Evolutionary conservation across 2,329 filamentous ascomycete species (phyloP), one percentile per base, ranked within the genome.

Genomic region (Phyllosticta citriasiana): DNA sequence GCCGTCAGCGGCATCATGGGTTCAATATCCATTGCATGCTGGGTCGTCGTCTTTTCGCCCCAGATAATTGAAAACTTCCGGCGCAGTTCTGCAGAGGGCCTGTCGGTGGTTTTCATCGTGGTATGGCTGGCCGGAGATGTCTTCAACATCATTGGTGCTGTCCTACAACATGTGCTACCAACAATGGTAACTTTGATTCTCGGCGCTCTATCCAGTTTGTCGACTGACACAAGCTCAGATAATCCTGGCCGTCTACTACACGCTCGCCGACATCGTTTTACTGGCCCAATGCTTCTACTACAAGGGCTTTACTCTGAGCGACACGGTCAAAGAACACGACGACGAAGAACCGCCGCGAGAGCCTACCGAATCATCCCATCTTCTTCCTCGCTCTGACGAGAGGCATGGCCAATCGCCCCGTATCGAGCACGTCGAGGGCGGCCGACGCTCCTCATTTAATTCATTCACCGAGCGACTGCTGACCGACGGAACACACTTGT

Each of bases 1-100:
- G 91, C 92, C 63, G 86, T 97, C 69, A 95, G 90, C 67, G 93
- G 93, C 60, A 97, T 97, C 68, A 91, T 88, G 76, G 93, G 92
- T 40, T 96, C 92, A 8, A 92, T 99, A 67, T 96, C 91, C 54
- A 97, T 99, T 71, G 92, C 92, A 57, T 97, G 92, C 73, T 97
- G 94, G 94, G 89, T 97, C 62, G 72, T 97, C 40, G 94, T 99
- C 62, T 99, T 97, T 78, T 94, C 91, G 0, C 94, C 94, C 2
- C 94, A 99, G 68, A 97, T 99, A 68, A 87, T 96, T 67, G 91
- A 96, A 71, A 97, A 97, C 72, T 97, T 96, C 77, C 87, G 86
- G 65, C 84, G 91, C 61, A 79, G 84, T 66, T 95, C 88, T 51
- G 90, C 91, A 62, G 91, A 97, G 72, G 93, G 91, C 2, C 81